Evolutionary conservation across 345 rosid species (phyloP).

Genomic region (Turnera subulata): DNA sequence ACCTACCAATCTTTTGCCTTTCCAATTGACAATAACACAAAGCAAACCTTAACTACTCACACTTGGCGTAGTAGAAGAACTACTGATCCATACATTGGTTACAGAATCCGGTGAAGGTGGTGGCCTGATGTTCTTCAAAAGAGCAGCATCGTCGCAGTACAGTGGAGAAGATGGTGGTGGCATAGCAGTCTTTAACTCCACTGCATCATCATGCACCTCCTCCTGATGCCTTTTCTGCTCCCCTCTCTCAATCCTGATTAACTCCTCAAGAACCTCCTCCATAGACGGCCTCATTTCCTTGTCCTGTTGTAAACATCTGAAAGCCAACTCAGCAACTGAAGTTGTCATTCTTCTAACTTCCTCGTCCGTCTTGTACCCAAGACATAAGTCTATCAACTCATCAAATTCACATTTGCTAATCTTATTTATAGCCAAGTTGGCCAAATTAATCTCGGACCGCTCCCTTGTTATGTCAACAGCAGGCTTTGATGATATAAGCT

Average conservation of each 20-base stretch:
- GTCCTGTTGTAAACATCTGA: constrained; percentile 15
- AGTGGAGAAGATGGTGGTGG: constrained; percentile 36
- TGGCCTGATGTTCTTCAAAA: constrained; percentile 27
- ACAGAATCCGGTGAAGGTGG: constrained; percentile 57
- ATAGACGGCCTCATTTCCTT: constrained; percentile 19
- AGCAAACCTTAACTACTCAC: constrained; percentile 21
- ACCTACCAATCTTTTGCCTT: neutral
- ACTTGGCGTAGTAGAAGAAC: constrained; percentile 33
- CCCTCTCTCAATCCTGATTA: constrained; percentile 6
- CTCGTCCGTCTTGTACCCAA: constrained; percentile 11
- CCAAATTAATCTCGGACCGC: constrained; percentile 10
- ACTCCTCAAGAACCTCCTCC: constrained; percentile 13
- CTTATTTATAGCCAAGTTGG: constrained; percentile 9
- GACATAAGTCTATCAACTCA: constrained; percentile 12
- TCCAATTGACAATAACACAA: neutral
- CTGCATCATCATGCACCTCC: constrained; percentile 4
- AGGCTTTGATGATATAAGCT: constrained; percentile 17
- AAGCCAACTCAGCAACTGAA: constrained; percentile 13
- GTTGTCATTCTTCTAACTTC: constrained; percentile 13
- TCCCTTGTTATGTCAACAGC: constrained; percentile 19
- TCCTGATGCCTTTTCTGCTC: constrained; percentile 16
- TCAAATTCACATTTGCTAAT: constrained; percentile 7
- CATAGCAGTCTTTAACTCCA: constrained; percentile 6
- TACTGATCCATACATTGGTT: constrained; percentile 48
- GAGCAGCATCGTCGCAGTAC: constrained; percentile 26